Conservation (phyloP, 208 protist species). For the Leishmania martiniquensis region DNA sequence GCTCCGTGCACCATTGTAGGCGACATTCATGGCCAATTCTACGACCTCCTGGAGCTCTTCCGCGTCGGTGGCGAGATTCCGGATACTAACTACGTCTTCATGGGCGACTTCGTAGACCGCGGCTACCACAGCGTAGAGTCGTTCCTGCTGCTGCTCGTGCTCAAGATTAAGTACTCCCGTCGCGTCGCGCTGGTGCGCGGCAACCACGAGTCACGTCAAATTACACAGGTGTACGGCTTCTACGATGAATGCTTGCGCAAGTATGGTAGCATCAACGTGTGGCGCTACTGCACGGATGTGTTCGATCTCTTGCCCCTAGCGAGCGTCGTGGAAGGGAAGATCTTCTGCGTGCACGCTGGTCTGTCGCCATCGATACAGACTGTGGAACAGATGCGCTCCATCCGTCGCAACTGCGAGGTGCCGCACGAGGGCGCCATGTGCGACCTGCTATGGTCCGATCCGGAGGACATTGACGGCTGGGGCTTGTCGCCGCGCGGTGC, state of each 20-base stretch:
- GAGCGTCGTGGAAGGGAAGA: slow-evolving; percentile 98
- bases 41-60: slow-evolving; percentile 98
- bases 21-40: slow-evolving; percentile 97
- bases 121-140: slow-evolving; percentile 99
- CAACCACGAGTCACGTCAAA: slow-evolving; percentile 96
- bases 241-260: slow-evolving; percentile 99
- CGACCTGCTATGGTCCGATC: slow-evolving; percentile 98
- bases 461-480: slow-evolving; percentile 97
- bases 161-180: slow-evolving; percentile 97
- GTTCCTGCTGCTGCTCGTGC: slow-evolving; percentile 97
- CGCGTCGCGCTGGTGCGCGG: slow-evolving; percentile 97
- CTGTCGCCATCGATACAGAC: slow-evolving; percentile 98
- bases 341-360: slow-evolving; percentile 99
- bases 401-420: slow-evolving; percentile 97
- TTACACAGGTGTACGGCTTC: slow-evolving; percentile 99
- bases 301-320: slow-evolving; percentile 99
- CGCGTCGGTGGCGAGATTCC: slow-evolving; percentile 96
- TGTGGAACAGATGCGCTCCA: slow-evolving; percentile 95
- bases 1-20: slow-evolving; percentile 94
- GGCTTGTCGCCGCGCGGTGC: slow-evolving; percentile 98
- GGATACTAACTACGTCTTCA: slow-evolving; percentile 98
- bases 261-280: slow-evolving; percentile 99
- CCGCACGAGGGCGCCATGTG: slow-evolving; percentile 99
- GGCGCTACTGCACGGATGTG: slow-evolving; percentile 99
- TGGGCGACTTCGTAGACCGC: slow-evolving; percentile 99